Evolutionary conservation across 148 eudicot genomes (phyloP), one percentile per base, ranked within the genome.

Genomic region (Suaeda aralocaspica): DNA sequence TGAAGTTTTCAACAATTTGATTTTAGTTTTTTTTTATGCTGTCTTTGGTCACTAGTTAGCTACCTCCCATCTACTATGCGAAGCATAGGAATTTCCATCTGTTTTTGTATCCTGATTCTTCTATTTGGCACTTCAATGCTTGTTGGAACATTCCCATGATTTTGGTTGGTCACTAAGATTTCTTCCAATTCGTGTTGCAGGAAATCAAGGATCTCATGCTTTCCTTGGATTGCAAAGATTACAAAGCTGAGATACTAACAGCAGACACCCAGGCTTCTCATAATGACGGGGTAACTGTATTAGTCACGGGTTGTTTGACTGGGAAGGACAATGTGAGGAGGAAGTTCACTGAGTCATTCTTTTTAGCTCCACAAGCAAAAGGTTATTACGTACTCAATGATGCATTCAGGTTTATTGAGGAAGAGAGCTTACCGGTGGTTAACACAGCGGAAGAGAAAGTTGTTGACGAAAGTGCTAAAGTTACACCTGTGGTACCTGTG

Each of bases 331-430:
- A 85, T 46, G 77, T 82, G 69, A 79, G 76, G 68, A 83, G 72
- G 66, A 84, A 76, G 50, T 89, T 92, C 45, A 46, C 74, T 12
- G 93, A 92, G 51, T 79, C 85, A 0, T 92, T 92, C 82, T 86
- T 88, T 72, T 74, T 92, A 72, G 93, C 93, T 58, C 85, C 73
- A 53, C 88, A 87, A 67, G 76, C 75, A 19, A 77, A 63, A 18
- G 91, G 91, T 3, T 89, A 58, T 77, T 89, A 50, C 67, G 96
- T 88, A 26, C 84, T 82, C 50, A 92, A 92, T 70, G 83, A 92
- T 59, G 66, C 78, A 16, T 80, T 89, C 57, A 86, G 89, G 68
- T 82, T 86, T 60, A 39, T 84, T 45, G 80, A 59, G 28, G 78
- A 66, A 18, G 64, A 62, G n/a, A 74, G 66, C n/a, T 9, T 16